Evolutionary conservation across 164 flowering plant species (phyloP), one percentile per base, ranked within the genome.

Genomic region (Buxus sempervirens): DNA sequence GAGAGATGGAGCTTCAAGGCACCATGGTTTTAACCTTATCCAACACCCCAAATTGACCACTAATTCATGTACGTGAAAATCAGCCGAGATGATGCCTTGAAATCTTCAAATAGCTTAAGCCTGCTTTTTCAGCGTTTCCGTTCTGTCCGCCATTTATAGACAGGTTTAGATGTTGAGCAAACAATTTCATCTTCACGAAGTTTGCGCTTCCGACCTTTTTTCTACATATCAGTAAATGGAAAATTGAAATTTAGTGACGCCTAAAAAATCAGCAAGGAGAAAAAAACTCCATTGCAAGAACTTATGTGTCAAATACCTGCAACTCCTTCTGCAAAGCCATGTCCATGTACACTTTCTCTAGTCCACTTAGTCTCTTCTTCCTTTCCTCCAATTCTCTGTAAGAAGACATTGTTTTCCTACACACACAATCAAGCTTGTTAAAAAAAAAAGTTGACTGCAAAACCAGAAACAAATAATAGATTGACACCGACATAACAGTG

Each of bases 121-220:
- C 51, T 56, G 55, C 27, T 38, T 45, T 26, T 26, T 73, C 68
- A 79, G 22, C 79, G 73, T 20, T 76, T 79, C 26, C 79, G 57
- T 73, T 93, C 97, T 5, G 78, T n/a, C 21, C 82, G 73, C 98
- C 98, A 93, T 77, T 86, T 87, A 76, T 80, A 90, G 21, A 93
- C 94, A 18, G 96, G 91, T 65, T 63, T 74, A 6, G 82, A 67
- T 27, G 91, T 83, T 51, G 94, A 92, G 56, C 48, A 38, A n/a
- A 71, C 85, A 61, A 93, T 79, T 79, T 93, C 97, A 63, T 87
- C 91, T 63, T 93, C 98, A 2, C 89, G 87, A 12, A 93, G 87
- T 69, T 86, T 90, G 63, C 93, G 88, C 62, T 89, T 93, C 64
- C 80, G 75, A 15, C 98, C 96, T 63, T 81, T 85, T 80, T 90